phyloP scores from a whole-genome alignment of 2,329 filamentous ascomycete genomes.

The Colletotrichum spaethianum region DNA sequence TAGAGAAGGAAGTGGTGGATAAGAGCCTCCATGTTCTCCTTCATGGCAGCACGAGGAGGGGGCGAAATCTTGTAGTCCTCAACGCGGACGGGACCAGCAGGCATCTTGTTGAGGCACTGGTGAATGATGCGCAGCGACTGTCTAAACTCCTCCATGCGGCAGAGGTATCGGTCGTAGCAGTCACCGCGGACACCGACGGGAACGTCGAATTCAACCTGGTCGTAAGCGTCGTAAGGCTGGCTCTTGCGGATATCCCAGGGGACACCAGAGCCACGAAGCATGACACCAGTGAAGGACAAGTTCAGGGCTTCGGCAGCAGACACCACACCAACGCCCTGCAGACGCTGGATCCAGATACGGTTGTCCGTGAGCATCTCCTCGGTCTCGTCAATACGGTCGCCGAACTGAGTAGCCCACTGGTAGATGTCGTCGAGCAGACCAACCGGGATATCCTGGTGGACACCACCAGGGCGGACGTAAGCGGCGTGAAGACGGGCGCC shows the following conservation, averaged over 20 bases:
- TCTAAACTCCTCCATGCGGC: constrained; percentile 99
- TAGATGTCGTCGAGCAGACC: constrained; percentile 99
- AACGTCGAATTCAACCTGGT: constrained; percentile 97
- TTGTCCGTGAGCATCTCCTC: constrained; percentile 99
- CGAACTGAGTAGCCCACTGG: constrained; percentile 99
- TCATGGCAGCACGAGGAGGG: constrained; percentile 97
- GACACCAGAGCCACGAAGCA: constrained; percentile 96
- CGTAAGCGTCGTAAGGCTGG: constrained; percentile 97
- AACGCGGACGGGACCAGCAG: constrained; percentile 90
- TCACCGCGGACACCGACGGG: constrained; percentile 97
- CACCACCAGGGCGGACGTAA: constrained; percentile 96
- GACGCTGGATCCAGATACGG: constrained; percentile 97
- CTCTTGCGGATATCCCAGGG: constrained; percentile 98
- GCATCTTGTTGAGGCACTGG: constrained; percentile 99
- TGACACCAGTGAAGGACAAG: constrained; percentile 96
- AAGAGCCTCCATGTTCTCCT: constrained; percentile 99
- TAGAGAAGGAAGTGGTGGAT: constrained; percentile 99
- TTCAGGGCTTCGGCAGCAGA: constrained; percentile 95
- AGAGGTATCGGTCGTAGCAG: constrained; percentile 99
- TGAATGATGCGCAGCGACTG: constrained; percentile 98
- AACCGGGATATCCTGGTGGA: constrained; percentile 93
- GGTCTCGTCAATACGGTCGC: constrained; percentile 98
- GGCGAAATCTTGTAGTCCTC: constrained; percentile 99
- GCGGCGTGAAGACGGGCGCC: constrained; percentile 97
- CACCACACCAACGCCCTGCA: constrained; percentile 92